Base-by-base conservation (phyloP, 441 rosid species). In the Gossypium gossypioides region DNA sequence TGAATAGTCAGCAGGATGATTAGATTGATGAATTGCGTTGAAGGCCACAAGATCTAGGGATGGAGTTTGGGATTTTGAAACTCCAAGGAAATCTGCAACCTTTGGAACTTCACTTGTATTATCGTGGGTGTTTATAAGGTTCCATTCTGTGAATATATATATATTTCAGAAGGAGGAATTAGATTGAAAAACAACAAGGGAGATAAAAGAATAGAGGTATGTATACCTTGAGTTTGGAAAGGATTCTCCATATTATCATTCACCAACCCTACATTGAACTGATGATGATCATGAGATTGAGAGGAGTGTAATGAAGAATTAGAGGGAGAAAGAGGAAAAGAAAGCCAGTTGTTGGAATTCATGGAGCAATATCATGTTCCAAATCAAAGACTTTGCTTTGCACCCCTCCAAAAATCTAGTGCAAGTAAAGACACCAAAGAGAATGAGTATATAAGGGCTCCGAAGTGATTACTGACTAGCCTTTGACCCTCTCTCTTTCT, bases 271-370 rank as follows among this genome's bases (percentile, higher is more conserved):
- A 89, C 77, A 78, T 92, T 89, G 72, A 92, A 92, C 42, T 91
- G 97, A 72, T 89, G 88, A 68, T 89, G 97, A 72, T 88, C 87
- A 68, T 89, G 87, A 69, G 89, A 61, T 42, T 90, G 93, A 68
- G 92, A 73, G 22, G 94, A 25, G 69, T 91, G 90, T 12, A 93
- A 69, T 32, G 96, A 79, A 66, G 96, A 69, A 74, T 88, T 87
- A 54, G 85, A 80, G 2, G 97, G 97, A 75, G 97, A 92, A 72
- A 91, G 90, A 7, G 99, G 97, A 75, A 95, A 95, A 0, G 97
- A 88, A 19, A 95, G 97, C 98, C 99, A 95, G 86, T 91, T 95
- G 88, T 95, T 94, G 64, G 99, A 82, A 84, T 90, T 92, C 97
- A 90, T 91, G 42, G 90, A 87, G 15, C 80, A 67, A 16, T 71